Conservation (phyloP, 371 early-diverging fungal genomes). For the Rhizopus stolonifer region DNA sequence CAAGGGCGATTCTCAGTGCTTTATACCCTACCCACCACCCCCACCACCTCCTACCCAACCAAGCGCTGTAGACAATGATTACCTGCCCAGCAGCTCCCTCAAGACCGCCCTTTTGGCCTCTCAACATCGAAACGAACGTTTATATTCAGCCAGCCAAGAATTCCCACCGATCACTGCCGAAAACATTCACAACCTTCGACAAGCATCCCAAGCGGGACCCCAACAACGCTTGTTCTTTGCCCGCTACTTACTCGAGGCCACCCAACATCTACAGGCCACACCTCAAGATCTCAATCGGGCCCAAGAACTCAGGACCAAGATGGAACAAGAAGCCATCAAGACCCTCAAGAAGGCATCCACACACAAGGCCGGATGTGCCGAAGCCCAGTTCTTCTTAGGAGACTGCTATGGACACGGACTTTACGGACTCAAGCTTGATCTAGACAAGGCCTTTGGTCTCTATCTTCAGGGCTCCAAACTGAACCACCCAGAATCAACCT, state of each 20-base stretch:
- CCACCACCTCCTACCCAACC: background rate
- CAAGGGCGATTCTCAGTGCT: constrained; percentile 2
- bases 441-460: constrained; percentile 85
- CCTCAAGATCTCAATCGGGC: constrained; percentile 62
- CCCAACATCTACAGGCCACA: constrained; percentile 42
- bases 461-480: constrained; percentile 93
- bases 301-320: constrained; percentile 62
- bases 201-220: constrained; percentile 73
- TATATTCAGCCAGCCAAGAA: constrained; percentile 5
- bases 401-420: constrained; percentile 79
- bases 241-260: constrained; percentile 62
- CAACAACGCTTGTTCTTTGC: constrained; percentile 76
- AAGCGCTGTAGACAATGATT: constrained; percentile 4
- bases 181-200: constrained; percentile 70
- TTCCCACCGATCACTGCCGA: constrained; percentile 50
- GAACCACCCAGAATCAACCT: constrained; percentile 88
- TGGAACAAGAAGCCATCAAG: constrained; percentile 65
- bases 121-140: constrained; percentile 12
- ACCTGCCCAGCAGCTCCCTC: constrained; percentile 22
- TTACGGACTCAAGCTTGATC: constrained; percentile 74
- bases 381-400: constrained; percentile 90
- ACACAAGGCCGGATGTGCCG: constrained; percentile 63
- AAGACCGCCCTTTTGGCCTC: constrained; percentile 11
- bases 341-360: constrained; percentile 68
- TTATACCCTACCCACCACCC: background rate